A percentile compares a stretch with the other conserved stretches of the same genome.
phyloP scores from a whole-genome alignment of 75 land plant genomes.

The Pseudotsuga menziesii region DNA sequence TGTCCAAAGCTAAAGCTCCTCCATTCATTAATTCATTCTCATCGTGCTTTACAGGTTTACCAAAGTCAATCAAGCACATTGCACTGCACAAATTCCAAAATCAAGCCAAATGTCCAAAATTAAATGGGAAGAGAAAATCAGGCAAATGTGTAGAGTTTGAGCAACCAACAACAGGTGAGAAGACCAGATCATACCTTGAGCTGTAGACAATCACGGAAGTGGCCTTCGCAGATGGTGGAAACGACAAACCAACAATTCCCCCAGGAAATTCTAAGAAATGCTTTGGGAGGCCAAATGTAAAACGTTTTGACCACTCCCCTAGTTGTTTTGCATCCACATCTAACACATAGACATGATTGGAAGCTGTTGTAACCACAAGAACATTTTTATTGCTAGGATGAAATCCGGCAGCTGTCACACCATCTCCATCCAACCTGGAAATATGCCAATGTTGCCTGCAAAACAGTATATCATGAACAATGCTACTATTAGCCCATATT shows the following conservation, averaged over 20 bases:
- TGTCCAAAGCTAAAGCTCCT: conserved; percentile 11
- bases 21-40: conserved; percentile 23
- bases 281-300: conserved; percentile 53
- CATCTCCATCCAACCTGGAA: conserved; percentile 81
- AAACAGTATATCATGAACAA: not conserved
- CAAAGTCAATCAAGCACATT: conserved; percentile 92
- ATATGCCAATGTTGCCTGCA: conserved; percentile 96
- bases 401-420: conserved; percentile 90
- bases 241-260: conserved; percentile 78
- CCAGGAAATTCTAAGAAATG: conserved; percentile 90
- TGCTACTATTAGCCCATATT: not conserved
- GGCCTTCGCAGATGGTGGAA: conserved; percentile 49
- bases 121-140: not conserved
- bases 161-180: not conserved
- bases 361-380: conserved; percentile 71
- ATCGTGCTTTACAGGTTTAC: conserved; percentile 54
- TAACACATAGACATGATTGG: conserved; percentile 73
- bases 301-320: conserved; percentile 82
- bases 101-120: not conserved
- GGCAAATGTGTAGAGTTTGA: not conserved
- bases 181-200: conserved; percentile 56
- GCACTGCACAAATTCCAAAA: conserved; percentile 56
- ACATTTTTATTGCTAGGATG: conserved; percentile 59
- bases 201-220: conserved; percentile 78
- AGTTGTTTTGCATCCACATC: conserved; percentile 81